Percentiles rank a stretch among this genome's conserved stretches.
Conservation (phyloP, 768 basidiomycete species). For the Cubamyces sp. region DNA sequence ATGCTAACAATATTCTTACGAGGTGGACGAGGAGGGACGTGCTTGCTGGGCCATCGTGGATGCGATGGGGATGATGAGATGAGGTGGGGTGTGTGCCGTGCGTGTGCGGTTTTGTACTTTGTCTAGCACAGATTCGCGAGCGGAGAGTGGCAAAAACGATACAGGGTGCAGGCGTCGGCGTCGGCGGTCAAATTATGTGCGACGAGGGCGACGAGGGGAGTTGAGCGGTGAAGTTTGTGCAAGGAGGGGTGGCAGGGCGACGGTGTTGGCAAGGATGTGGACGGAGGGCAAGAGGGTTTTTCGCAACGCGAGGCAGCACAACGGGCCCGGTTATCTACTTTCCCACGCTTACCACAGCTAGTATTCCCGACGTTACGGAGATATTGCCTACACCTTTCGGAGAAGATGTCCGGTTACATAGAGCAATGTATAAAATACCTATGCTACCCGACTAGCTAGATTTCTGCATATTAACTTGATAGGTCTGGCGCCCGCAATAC, state of each 20-base stretch:
- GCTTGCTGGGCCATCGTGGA: slow-evolving; percentile 31
- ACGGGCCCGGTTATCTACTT: slow-evolving; percentile 12
- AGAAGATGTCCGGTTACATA: too few species aligned
- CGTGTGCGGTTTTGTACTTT: slow-evolving; percentile 22
- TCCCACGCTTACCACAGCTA: slow-evolving; percentile 1
- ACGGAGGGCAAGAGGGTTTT: slow-evolving; percentile 20
- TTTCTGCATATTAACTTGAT: too few species aligned
- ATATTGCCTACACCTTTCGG: too few species aligned
- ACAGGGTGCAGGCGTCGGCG: background rate
- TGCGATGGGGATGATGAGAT: slow-evolving; percentile 1
- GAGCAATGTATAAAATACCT: too few species aligned
- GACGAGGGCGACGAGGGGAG: background rate
- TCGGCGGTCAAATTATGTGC: background rate
- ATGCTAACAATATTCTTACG: slow-evolving; percentile 25
- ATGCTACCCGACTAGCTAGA: too few species aligned
- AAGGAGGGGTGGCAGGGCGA: background rate
- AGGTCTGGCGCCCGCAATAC: background rate
- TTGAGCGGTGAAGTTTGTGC: background rate
- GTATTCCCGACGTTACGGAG: too few species aligned
- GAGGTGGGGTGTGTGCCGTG: slow-evolving; percentile 8
- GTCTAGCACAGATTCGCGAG: slow-evolving; percentile 18
- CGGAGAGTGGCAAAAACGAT: background rate
- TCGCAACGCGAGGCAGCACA: slow-evolving; percentile 15
- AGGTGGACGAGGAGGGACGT: slow-evolving; percentile 41
- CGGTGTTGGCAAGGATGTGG: slow-evolving; percentile 19